A percentile compares a stretch with the other conserved stretches of the same genome.
These are phyloP conservation scores for Pestalotiopsis sp. DNA, from an alignment of 2,329 filamentous ascomycete species.

Conservation along the genomic window DNA sequence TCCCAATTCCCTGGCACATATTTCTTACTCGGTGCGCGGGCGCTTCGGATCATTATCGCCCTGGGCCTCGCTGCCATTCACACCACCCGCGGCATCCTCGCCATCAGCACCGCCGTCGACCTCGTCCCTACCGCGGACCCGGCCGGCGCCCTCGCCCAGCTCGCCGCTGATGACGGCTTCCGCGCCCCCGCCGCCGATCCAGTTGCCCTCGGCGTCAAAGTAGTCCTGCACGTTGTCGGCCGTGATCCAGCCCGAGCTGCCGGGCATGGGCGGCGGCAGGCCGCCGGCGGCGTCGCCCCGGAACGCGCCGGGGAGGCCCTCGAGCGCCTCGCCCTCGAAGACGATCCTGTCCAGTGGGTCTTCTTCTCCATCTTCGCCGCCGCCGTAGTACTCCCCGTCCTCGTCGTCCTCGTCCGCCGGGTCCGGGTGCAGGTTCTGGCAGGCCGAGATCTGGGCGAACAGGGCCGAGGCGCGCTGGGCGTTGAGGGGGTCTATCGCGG, in stretches of 20 bases:
- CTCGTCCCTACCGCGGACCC: constrained; percentile 57
- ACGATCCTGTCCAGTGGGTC: constrained; percentile 54
- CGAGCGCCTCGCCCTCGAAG: constrained; percentile 60
- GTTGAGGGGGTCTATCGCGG: constrained; percentile 30
- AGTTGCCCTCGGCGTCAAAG: constrained; percentile 81
- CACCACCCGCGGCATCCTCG: constrained; percentile 35
- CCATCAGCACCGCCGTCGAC: constrained; percentile 38
- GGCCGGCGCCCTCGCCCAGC: constrained; percentile 67
- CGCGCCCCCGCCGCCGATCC: constrained; percentile 56
- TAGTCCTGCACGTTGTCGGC: constrained; percentile 87
- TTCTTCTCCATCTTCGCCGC: constrained; percentile 58
- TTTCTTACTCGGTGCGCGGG: constrained; percentile 30
- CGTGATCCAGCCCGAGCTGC: constrained; percentile 84
- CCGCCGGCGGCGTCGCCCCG: constrained; percentile 50
- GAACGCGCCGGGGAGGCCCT: constrained; percentile 60
- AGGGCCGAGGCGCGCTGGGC: constrained; percentile 47
- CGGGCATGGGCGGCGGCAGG: constrained; percentile 69
- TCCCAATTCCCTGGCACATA: background rate
- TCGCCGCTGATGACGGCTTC: constrained; percentile 46
- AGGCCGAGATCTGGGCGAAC: constrained; percentile 72
- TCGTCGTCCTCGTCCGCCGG: constrained; percentile 61
- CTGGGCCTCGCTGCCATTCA: constrained; percentile 43
- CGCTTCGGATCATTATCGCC: constrained; percentile 39
- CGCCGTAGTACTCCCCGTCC: constrained; percentile 51
- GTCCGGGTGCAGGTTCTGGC: constrained; percentile 78